Conservation (phyloP, 2,329 filamentous ascomycete species). For the Trichoderma sp. region DNA sequence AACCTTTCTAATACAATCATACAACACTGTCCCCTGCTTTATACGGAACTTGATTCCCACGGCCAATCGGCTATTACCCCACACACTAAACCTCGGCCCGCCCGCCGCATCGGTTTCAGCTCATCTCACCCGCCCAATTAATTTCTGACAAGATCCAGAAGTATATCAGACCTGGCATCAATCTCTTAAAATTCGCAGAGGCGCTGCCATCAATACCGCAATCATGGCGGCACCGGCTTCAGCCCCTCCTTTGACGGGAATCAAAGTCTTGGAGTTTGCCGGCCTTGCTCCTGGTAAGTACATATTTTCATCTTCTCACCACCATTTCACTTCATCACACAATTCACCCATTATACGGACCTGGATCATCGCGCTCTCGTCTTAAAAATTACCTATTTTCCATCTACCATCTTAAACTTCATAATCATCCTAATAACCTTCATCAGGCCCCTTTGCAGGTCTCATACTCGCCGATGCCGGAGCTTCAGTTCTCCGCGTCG, state of each 20-base stretch:
- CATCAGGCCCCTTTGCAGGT: slow-evolving; percentile 77
- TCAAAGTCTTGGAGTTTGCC: slow-evolving; percentile 59
- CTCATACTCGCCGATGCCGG: slow-evolving; percentile 87
- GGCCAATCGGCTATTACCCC: slow-evolving; percentile 9
- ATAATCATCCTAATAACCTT: neutral
- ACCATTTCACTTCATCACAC: neutral
- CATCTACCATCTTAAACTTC: neutral
- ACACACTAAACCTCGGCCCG: slow-evolving; percentile 14
- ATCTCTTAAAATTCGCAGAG: neutral
- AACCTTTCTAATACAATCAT: neutral
- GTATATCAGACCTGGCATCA: neutral
- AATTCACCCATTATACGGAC: neutral
- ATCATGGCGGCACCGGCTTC: neutral
- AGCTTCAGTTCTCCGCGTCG: slow-evolving; percentile 82
- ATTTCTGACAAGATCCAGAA: neutral
- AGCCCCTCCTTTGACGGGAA: slow-evolving; percentile 42
- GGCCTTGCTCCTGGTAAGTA: slow-evolving; percentile 58
- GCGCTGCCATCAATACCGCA: neutral
- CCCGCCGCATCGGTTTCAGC: neutral
- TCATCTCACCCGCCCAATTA: neutral
- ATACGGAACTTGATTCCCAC: neutral
- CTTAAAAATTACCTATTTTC: neutral
- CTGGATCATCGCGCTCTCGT: neutral
- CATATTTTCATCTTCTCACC: neutral
- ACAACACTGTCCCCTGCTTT: neutral